These are phyloP conservation scores for Kwoniella sp. DNA, from an alignment of 768 basidiomycete genomes.

Conservation along the genomic window DNA sequence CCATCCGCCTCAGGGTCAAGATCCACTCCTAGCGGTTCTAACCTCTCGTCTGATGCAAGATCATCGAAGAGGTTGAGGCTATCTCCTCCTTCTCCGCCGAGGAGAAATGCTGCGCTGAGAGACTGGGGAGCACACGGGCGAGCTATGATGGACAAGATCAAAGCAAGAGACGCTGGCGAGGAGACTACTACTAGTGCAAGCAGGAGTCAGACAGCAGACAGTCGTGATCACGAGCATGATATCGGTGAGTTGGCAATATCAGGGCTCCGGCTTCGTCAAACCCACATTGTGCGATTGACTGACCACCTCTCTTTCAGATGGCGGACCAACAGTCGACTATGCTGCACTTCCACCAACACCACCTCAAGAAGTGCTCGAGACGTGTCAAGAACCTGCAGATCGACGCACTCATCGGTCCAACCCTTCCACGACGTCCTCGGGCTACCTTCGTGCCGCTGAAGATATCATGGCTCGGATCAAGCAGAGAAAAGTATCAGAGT, in stretches of 20 bases:
- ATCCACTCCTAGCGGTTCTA: constrained; percentile 22
- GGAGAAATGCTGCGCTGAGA: constrained; percentile 16
- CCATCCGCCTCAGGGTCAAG: constrained; percentile 20
- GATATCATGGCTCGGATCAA: constrained; percentile 84
- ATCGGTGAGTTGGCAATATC: constrained; percentile 29
- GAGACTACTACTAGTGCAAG: constrained; percentile 38
- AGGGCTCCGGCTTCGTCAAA: no score
- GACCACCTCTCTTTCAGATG: not conserved
- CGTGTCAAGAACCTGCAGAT: constrained; percentile 2
- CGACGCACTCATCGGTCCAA: constrained; percentile 44
- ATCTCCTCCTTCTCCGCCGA: constrained; percentile 34
- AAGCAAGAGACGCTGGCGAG: constrained; percentile 38
- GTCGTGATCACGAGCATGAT: constrained; percentile 4
- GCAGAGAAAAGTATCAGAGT: constrained; percentile 46
- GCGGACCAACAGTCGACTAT: constrained; percentile 31
- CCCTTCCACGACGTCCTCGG: constrained; percentile 48
- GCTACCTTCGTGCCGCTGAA: constrained; percentile 75
- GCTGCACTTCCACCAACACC: constrained; percentile 39
- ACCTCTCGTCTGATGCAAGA: constrained; percentile 24
- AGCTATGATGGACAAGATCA: constrained; percentile 50
- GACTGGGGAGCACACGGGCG: constrained; percentile 53
- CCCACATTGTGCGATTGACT: not conserved
- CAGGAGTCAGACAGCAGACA: constrained; percentile 19
- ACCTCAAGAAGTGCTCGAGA: constrained; percentile 17
- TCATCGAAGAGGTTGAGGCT: constrained; percentile 40